Evolutionary conservation across 73 alveolate genomes (phyloP), one percentile per base, ranked within the genome.

Genomic region (Paramecium sexaurelia): DNA sequence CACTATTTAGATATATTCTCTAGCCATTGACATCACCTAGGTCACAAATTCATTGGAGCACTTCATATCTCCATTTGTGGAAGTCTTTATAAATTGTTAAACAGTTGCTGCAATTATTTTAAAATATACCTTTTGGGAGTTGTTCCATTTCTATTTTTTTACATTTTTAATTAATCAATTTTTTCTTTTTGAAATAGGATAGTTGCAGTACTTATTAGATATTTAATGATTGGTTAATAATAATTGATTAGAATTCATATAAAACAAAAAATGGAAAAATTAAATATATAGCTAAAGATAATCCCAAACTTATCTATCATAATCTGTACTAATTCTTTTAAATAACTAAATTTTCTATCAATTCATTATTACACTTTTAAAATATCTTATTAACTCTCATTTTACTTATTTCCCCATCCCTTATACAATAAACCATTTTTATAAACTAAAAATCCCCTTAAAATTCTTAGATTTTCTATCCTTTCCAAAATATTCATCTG

Each of bases 21-120:
- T 78, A 33, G 90, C 90, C 90, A 78, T 78, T 19, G 90, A 32
- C 90, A 78, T 78, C 39, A 78, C 90, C 17, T 78, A 19, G 19
- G 90, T 45, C 7, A 78, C 90, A 22, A 78, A 78, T 78, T 78
- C 90, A 45, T 78, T 78, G 0, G 90, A 78, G 17, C 90, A 78
- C 29, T 78, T 78, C 90, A 78, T 78, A 13, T 78, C 90, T 22
- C 90, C 73, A 20, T 45, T 45, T 39, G 90, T 78, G 19, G 55
- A 20, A 45, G 55, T 26, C 55, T 78, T 78, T 1, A 78, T 78
- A 61, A 78, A 78, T 78, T 78, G 90, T 78, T 78, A 43, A 22
- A 78, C 90, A 22, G 90, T 78, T 19, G 90, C 90, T 78, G 41
- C 17, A 51, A 17, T 19, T 39, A 41, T 39, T 37, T 22, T 29